These are phyloP conservation scores for Gossypium turneri DNA, from an alignment of 345 rosid genomes.

Conservation along the genomic window DNA sequence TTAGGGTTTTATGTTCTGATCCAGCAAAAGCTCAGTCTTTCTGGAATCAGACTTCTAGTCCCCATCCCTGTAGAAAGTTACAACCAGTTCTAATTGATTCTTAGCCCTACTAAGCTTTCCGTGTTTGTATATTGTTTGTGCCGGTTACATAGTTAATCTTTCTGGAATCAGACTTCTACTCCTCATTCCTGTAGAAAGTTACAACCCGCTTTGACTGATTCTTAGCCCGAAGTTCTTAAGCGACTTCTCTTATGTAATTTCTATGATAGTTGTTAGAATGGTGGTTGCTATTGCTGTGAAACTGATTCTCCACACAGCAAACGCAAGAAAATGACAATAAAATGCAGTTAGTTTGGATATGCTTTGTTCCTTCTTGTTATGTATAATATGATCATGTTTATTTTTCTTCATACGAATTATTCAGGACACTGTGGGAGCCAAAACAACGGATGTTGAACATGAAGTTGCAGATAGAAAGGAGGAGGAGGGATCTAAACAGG, in stretches of 20 bases:
- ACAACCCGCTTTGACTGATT: background rate
- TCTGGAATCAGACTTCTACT: too few relatives aligned
- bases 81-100: too few relatives aligned
- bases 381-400: background rate
- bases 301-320: background rate
- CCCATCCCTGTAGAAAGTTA: too few relatives aligned
- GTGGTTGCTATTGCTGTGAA: conserved; percentile 3
- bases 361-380: background rate
- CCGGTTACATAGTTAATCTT: too few relatives aligned
- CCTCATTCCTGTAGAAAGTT: too few relatives aligned
- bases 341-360: background rate
- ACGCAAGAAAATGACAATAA: background rate
- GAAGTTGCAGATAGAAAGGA: conserved; percentile 27
- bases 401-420: background rate
- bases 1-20: background rate
- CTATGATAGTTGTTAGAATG: background rate
- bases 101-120: too few relatives aligned
- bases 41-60: background rate
- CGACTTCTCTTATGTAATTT: background rate
- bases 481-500: conserved; percentile 20
- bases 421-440: conserved; percentile 42
- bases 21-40: background rate
- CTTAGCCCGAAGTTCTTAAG: background rate
- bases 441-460: conserved; percentile 26
- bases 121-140: too few relatives aligned